Conservation (phyloP, 108 stramenopile species). For the Cyclotella cryptica region DNA sequence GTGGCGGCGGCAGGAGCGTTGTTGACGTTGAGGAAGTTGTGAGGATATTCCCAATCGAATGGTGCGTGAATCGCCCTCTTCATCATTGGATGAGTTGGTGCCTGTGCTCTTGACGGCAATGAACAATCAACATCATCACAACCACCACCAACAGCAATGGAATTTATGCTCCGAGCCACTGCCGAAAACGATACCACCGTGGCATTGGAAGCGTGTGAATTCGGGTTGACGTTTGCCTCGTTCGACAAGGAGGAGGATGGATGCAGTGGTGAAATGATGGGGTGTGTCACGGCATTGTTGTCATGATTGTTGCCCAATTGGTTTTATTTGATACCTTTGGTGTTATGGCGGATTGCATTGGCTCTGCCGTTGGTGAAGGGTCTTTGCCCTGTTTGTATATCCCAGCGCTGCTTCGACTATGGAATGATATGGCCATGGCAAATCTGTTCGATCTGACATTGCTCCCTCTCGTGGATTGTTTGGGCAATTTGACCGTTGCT, state of each 20-base stretch:
- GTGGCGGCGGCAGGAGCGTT: slow-evolving; percentile 60
- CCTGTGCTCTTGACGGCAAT: slow-evolving; percentile 65
- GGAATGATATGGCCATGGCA: slow-evolving; percentile 59
- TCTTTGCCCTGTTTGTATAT: slow-evolving; percentile 75
- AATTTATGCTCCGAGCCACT: slow-evolving; percentile 84
- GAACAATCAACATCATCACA: no score
- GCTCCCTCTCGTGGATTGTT: slow-evolving; percentile 89
- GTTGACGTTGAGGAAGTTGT: slow-evolving; percentile 71
- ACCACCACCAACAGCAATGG: no score
- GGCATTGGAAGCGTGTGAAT: slow-evolving; percentile 90
- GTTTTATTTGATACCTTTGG: slow-evolving; percentile 88
- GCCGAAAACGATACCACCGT: slow-evolving; percentile 57
- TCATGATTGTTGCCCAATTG: slow-evolving; percentile 80
- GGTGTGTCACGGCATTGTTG: slow-evolving; percentile 53
- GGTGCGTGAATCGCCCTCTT: slow-evolving; percentile 38
- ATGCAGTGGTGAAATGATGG: slow-evolving; percentile 69
- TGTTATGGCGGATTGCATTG: slow-evolving; percentile 86
- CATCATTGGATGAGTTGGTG: slow-evolving; percentile 67
- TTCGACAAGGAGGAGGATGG: slow-evolving; percentile 61
- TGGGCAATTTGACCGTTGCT: slow-evolving; percentile 76
- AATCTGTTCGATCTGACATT: slow-evolving; percentile 84
- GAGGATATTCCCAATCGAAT: slow-evolving; percentile 77
- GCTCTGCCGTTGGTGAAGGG: slow-evolving; percentile 81
- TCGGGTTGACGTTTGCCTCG: slow-evolving; percentile 86
- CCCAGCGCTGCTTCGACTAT: slow-evolving; percentile 73